A percentile compares a stretch with the other conserved stretches of the same genome.
These are phyloP conservation scores for Blastobotrys malaysiensis DNA, from an alignment of 1,139 yeast species.

Conservation along the genomic window DNA sequence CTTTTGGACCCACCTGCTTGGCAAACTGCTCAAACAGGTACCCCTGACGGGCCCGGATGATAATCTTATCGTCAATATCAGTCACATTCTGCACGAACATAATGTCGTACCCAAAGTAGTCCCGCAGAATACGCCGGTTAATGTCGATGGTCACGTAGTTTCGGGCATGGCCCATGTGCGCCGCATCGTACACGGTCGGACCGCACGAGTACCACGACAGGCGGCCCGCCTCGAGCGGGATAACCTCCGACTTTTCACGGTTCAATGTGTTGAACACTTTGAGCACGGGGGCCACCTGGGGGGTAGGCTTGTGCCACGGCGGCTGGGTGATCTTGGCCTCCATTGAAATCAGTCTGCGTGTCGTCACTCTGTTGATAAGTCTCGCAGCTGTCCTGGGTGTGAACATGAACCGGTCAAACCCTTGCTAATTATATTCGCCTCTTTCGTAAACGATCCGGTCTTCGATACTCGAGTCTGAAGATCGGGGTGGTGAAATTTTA, in stretches of 20 bases:
- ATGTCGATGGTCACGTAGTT: conserved; percentile 94
- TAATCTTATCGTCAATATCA: conserved; percentile 95
- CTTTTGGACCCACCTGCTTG: conserved; percentile 15
- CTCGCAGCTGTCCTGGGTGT: background rate
- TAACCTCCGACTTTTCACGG: conserved; percentile 68
- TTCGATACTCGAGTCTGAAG: no score
- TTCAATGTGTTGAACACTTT: conserved; percentile 78
- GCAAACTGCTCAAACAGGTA: conserved; percentile 62
- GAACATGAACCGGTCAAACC: background rate
- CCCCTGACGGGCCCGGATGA: conserved; percentile 87
- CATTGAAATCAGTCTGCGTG: background rate
- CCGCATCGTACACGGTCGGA: conserved; percentile 95
- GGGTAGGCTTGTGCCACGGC: conserved; percentile 21
- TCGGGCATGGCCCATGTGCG: conserved; percentile 99
- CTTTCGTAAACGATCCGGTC: no score
- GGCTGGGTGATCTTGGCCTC: conserved; percentile 20
- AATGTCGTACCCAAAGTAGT: conserved; percentile 85
- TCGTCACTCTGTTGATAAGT: no score
- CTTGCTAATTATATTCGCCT: background rate
- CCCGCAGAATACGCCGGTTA: conserved; percentile 78
- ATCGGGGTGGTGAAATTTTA: background rate
- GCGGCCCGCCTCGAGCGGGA: conserved; percentile 53
- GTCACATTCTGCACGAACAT: conserved; percentile 93
- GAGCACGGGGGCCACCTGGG: conserved; percentile 26
- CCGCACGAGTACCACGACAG: conserved; percentile 98